Percentiles rank a stretch among this genome's conserved stretches.
Evolutionary conservation across 352 stramenopile species (phyloP).

Genomic region (Phytophthora pisi): DNA sequence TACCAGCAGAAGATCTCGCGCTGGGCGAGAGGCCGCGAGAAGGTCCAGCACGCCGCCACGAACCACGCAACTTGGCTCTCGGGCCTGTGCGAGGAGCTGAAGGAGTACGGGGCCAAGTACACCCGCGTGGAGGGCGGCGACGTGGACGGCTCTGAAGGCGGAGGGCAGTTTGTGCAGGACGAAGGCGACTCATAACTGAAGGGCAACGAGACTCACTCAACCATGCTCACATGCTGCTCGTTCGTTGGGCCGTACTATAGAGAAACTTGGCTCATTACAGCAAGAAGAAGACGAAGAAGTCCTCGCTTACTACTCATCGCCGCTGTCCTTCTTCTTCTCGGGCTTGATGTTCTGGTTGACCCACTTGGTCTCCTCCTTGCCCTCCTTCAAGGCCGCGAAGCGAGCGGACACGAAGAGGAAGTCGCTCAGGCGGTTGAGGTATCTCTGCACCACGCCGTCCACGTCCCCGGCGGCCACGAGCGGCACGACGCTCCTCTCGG

Average conservation of each 20-base stretch:
- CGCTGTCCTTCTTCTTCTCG: slow-evolving; percentile 18
- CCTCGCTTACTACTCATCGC: background rate
- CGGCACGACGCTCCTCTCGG: slow-evolving; percentile 85
- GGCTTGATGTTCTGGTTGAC: slow-evolving; percentile 76
- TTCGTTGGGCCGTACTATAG: too few species aligned
- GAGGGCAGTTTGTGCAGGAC: slow-evolving; percentile 1
- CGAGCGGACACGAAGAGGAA: slow-evolving; percentile 88
- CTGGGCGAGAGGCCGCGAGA: slow-evolving; percentile 63
- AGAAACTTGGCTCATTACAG: too few species aligned
- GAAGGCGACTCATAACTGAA: background rate
- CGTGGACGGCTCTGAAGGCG: background rate
- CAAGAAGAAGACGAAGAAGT: background rate
- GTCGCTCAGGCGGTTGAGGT: slow-evolving; percentile 88
- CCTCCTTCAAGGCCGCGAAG: slow-evolving; percentile 61
- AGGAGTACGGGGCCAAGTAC: slow-evolving; percentile 65
- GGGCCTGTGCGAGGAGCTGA: slow-evolving; percentile 64
- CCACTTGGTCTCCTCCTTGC: slow-evolving; percentile 82
- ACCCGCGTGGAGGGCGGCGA: slow-evolving; percentile 16
- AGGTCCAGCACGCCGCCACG: slow-evolving; percentile 65
- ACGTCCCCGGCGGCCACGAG: slow-evolving; percentile 75
- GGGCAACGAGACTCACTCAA: too few species aligned
- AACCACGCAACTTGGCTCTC: slow-evolving; percentile 66
- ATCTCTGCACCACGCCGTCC: slow-evolving; percentile 76
- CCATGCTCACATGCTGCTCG: too few species aligned
- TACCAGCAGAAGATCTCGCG: slow-evolving; percentile 69